Evolutionary conservation across 2,329 filamentous ascomycete genomes (phyloP).

Genomic region (Pyrenophora seminiperda): DNA sequence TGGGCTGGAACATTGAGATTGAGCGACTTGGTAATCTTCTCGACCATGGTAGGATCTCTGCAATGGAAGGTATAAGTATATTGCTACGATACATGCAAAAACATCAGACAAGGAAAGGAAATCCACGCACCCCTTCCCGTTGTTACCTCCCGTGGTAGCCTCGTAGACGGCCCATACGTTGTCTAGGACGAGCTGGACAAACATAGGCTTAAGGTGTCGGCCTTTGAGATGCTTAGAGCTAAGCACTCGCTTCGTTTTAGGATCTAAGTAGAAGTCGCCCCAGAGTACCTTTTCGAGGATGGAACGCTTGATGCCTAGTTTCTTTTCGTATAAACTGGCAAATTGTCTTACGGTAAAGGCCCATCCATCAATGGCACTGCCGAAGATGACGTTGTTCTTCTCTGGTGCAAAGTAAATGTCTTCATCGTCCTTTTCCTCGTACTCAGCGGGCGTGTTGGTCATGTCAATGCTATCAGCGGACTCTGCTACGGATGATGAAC

Average conservation of each 20-base stretch:
- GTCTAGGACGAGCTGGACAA: slow-evolving; percentile 93
- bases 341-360: slow-evolving; percentile 97
- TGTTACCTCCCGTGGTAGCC: slow-evolving; percentile 81
- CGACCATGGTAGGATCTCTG: slow-evolving; percentile 77
- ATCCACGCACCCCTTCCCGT: slow-evolving; percentile 74
- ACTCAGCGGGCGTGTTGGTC: slow-evolving; percentile 61
- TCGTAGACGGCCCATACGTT: slow-evolving; percentile 96
- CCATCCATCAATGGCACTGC: slow-evolving; percentile 98
- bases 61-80: slow-evolving; percentile 48
- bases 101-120: slow-evolving; percentile 43
- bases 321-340: slow-evolving; percentile 91
- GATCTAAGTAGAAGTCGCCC: slow-evolving; percentile 96
- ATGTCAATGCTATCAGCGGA: slow-evolving; percentile 60
- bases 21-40: slow-evolving; percentile 94
- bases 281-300: slow-evolving; percentile 92
- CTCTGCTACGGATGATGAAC: slow-evolving; percentile 52
- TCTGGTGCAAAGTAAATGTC: slow-evolving; percentile 98
- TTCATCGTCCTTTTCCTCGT: slow-evolving; percentile 91
- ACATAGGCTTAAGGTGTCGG: slow-evolving; percentile 89
- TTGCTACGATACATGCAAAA: slow-evolving; percentile 44
- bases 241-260: slow-evolving; percentile 93
- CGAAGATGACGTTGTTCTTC: slow-evolving; percentile 98
- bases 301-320: slow-evolving; percentile 89
- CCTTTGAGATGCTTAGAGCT: slow-evolving; percentile 92
- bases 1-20: slow-evolving; percentile 84